phyloP scores from a whole-genome alignment of 352 stramenopile species.

The Phytophthora capsici region DNA sequence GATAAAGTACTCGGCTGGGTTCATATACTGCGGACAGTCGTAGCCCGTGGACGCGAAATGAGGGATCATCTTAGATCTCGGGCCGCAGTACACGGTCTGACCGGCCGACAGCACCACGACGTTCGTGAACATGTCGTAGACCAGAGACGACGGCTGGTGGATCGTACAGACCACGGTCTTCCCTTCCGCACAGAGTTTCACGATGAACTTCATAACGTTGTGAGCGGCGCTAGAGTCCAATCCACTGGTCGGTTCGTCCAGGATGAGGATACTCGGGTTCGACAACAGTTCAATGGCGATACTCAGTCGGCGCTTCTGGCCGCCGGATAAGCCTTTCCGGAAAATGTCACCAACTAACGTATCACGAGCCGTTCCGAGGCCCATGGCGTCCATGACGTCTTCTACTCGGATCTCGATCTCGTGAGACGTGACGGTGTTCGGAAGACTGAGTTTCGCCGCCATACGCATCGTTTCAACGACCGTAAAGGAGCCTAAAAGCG shows the following conservation, averaged over 20 bases:
- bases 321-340: slow-evolving; percentile 73
- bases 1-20: slow-evolving; percentile 64
- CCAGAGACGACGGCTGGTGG: slow-evolving; percentile 84
- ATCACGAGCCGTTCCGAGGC: slow-evolving; percentile 42
- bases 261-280: slow-evolving; percentile 78
- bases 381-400: slow-evolving; percentile 61
- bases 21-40: slow-evolving; percentile 53
- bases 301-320: slow-evolving; percentile 78
- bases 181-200: slow-evolving; percentile 17
- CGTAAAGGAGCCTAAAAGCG: slow-evolving; percentile 69
- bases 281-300: slow-evolving; percentile 85
- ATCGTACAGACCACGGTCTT: slow-evolving; percentile 91
- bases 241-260: slow-evolving; percentile 82
- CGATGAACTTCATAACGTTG: slow-evolving; percentile 33
- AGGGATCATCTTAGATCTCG: slow-evolving; percentile 41
- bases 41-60: slow-evolving; percentile 47
- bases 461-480: slow-evolving; percentile 72
- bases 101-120: slow-evolving; percentile 70
- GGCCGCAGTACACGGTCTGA: slow-evolving; percentile 81
- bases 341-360: slow-evolving; percentile 83
- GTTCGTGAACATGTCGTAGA: slow-evolving; percentile 41
- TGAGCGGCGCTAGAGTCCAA: slow-evolving; percentile 37
- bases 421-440: slow-evolving; percentile 27
- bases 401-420: slow-evolving; percentile 48
- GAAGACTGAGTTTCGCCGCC: slow-evolving; percentile 64